phyloP scores from a whole-genome alignment of 495 filamentous ascomycete species.

The Aspergillus nidulans region DNA sequence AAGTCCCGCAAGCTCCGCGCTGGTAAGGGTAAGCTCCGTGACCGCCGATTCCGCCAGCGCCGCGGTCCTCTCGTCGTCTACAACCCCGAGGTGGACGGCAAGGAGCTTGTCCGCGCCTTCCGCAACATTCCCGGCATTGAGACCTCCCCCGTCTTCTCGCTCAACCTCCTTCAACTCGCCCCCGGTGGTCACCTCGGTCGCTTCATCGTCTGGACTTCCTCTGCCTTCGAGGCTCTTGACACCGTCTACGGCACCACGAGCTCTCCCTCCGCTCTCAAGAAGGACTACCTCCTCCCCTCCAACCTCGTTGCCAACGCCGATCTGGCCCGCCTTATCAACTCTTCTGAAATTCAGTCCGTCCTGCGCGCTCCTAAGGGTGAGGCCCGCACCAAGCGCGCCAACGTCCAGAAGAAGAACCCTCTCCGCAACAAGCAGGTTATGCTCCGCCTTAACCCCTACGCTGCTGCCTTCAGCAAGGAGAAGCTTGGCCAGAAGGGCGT shows the following conservation, averaged over 20 bases:
- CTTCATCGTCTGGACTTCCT: slow-evolving; percentile 98
- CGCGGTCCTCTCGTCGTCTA: slow-evolving; percentile 96
- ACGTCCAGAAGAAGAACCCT: slow-evolving; percentile 99
- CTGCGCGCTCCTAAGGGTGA: slow-evolving; percentile 84
- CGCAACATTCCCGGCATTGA: slow-evolving; percentile 98
- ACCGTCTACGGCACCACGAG: slow-evolving; percentile 91
- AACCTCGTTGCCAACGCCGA: slow-evolving; percentile 87
- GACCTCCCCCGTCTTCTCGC: slow-evolving; percentile 87
- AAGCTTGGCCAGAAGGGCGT: slow-evolving; percentile 65
- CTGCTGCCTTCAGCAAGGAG: slow-evolving; percentile 76
- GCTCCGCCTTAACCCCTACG: slow-evolving; percentile 96
- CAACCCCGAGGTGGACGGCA: slow-evolving; percentile 87
- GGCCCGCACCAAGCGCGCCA: slow-evolving; percentile 79
- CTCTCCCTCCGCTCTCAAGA: slow-evolving; percentile 82
- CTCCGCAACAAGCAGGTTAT: slow-evolving; percentile 96
- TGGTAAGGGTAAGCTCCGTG: slow-evolving; percentile 96
- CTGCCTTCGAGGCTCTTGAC: slow-evolving; percentile 93
- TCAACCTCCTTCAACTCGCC: slow-evolving; percentile 98
- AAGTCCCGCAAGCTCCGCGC: slow-evolving; percentile 89
- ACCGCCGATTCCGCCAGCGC: slow-evolving; percentile 92
- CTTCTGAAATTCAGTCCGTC: slow-evolving; percentile 93
- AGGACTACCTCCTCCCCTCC: slow-evolving; percentile 93
- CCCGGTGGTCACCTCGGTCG: slow-evolving; percentile 98
- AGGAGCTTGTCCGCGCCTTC: slow-evolving; percentile 85
- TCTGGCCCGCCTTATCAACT: slow-evolving; percentile 95